Percentiles rank a stretch among this genome's conserved stretches.
phyloP scores from a whole-genome alignment of 208 protist species.

The Endotrypanum monterogeii region DNA sequence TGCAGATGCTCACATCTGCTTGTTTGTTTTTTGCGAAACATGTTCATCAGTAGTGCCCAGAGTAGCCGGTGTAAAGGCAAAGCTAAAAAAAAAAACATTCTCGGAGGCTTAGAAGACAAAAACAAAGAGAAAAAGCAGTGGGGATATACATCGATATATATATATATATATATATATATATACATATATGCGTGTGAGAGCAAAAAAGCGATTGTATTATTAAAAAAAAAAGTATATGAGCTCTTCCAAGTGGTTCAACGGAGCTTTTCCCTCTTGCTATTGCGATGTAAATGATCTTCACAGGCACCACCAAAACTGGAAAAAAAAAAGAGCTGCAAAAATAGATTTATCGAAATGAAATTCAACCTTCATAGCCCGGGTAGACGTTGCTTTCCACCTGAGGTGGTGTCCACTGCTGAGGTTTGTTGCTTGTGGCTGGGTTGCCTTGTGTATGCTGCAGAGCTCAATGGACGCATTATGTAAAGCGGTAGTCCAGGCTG shows the following conservation, averaged over 20 bases:
- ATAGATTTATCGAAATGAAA: background rate
- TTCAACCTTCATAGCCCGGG: background rate
- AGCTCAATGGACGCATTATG: background rate
- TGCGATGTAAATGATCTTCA: too few species aligned
- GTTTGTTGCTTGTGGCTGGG: background rate
- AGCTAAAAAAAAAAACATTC: background rate
- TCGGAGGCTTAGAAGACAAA: background rate
- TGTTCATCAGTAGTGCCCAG: background rate
- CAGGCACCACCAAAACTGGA: background rate
- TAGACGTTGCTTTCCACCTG: background rate
- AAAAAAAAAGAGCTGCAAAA: background rate
- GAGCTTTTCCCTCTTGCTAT: background rate
- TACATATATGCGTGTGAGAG: background rate
- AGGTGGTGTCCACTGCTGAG: background rate
- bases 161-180: too few species aligned
- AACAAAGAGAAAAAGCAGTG: background rate
- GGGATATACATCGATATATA: background rate
- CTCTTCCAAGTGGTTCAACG: background rate
- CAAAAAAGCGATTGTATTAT: background rate
- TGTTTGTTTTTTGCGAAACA: background rate
- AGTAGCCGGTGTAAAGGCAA: background rate
- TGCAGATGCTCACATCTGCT: background rate
- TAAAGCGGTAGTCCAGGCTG: background rate
- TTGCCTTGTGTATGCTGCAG: background rate
- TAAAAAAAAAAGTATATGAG: background rate